Base-by-base conservation (phyloP, 2,329 filamentous ascomycete genomes). In the Beauveria brongniartii region DNA sequence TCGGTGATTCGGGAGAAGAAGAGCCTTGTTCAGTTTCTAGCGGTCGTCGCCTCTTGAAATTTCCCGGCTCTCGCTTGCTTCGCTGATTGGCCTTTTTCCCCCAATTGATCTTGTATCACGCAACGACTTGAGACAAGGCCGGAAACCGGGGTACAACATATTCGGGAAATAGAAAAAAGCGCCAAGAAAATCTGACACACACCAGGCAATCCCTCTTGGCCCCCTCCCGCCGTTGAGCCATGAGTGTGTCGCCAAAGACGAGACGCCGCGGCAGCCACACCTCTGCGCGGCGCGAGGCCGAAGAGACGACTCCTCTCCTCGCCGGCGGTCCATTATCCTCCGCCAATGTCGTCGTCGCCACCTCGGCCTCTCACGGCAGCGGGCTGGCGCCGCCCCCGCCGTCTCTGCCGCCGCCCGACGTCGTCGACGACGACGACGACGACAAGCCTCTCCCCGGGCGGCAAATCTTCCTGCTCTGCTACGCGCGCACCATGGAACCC, bases 401-500 rank as follows among this genome's bases (percentile, higher is more conserved):
- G 30, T n/a, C 28, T 28, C 28, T 28, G 30, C 30, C 30, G 30
- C 30, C 30, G 4, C 10, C 43, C 22, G 34, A 24, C 34, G 30
- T 2, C 3, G 22, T 2, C 3, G 22, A 22, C 22, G 10, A 30
- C 30, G 30, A 30, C 9, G 28, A 30, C 34, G 12, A 16, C 1
- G 74, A 78, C 66, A 80, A 76, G 61, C 79, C 82, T 1, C 70
- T 89, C 12, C 73, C 85, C n/a, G 78, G 75, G 63, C 58, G 70
- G n/a, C 90, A 93, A 70, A 85, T 94, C 57, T 71, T 88, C 37
- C 72, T 89, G 12, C 82, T 94, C 14, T 93, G 90, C 76, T 89
- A 86, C 69, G 85, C 86, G 1, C 84, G 89, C 6, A 69, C 90
- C 28, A 78, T 90, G 50, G 90, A 93, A 68, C 89, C 90, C 1